Evolutionary conservation across 2,329 filamentous ascomycete genomes (phyloP).

Genomic region (Neonectria hederae): DNA sequence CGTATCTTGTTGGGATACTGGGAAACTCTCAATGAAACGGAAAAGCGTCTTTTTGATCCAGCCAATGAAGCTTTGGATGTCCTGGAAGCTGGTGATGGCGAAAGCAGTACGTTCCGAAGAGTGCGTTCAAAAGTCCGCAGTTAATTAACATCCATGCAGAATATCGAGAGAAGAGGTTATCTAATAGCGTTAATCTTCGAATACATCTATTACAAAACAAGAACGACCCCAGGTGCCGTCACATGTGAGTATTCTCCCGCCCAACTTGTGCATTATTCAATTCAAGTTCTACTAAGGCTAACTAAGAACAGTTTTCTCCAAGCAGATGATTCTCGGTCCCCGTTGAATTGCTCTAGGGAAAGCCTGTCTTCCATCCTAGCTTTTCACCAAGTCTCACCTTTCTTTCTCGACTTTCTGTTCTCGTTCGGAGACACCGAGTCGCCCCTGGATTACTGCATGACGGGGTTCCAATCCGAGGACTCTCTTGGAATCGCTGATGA

Average conservation of each 20-base stretch:
- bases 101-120: neutral
- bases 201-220: slow-evolving; percentile 12
- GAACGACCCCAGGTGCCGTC: slow-evolving; percentile 20
- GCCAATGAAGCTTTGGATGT: neutral
- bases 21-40: neutral
- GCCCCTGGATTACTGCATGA: slow-evolving; percentile 23
- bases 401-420: slow-evolving; percentile 19
- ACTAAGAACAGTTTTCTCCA: slow-evolving; percentile 12
- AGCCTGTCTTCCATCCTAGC: neutral
- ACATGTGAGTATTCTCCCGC: neutral
- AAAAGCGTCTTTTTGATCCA: neutral
- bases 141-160: neutral
- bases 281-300: neutral
- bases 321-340: slow-evolving; percentile 1
- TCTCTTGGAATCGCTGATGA: neutral
- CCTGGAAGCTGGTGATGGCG: slow-evolving; percentile 6
- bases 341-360: slow-evolving; percentile 14
- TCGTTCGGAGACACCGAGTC: slow-evolving; percentile 16
- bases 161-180: neutral
- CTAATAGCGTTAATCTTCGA: neutral
- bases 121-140: neutral
- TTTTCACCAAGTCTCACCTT: slow-evolving; percentile 13
- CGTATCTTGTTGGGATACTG: neutral
- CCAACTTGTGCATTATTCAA: too few species aligned
- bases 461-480: slow-evolving; percentile 12